A percentile compares a stretch with the other conserved stretches of the same genome.
Evolutionary conservation across 148 eudicot genomes (phyloP).

Genomic region (Hydrangea macrophylla): DNA sequence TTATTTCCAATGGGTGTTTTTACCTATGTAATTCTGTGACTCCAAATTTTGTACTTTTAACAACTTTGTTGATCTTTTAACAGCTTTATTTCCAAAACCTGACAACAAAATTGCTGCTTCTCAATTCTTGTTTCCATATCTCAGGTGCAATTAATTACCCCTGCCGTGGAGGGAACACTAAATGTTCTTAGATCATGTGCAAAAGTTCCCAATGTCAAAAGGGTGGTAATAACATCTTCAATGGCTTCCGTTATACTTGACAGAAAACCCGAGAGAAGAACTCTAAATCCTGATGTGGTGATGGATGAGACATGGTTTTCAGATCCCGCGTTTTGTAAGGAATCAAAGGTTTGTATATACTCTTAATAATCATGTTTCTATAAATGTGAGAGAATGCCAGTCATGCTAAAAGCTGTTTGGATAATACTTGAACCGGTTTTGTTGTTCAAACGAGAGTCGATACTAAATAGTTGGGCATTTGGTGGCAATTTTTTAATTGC

Average conservation of each 20-base stretch:
- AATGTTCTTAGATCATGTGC: slow-evolving; percentile 23
- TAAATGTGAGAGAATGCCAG: too few species aligned
- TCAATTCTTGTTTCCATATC: slow-evolving; percentile 2
- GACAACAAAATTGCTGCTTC: too few species aligned
- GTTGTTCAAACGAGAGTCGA: too few species aligned
- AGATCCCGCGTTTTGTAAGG: slow-evolving; percentile 16
- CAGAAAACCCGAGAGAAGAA: slow-evolving; percentile 9
- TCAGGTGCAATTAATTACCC: slow-evolving; percentile 24
- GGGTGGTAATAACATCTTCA: slow-evolving; percentile 26
- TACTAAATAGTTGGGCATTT: too few species aligned
- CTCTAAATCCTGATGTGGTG: slow-evolving; percentile 15
- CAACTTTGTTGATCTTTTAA: too few species aligned
- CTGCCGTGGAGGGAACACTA: slow-evolving; percentile 23
- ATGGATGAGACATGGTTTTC: slow-evolving; percentile 28
- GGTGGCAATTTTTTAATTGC: too few species aligned
- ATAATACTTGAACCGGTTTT: too few species aligned
- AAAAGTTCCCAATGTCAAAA: slow-evolving; percentile 20
- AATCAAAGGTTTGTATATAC: slow-evolving; percentile 10
- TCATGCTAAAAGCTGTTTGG: too few species aligned
- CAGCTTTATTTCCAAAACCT: too few species aligned
- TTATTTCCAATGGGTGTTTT: too few species aligned
- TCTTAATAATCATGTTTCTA: background rate
- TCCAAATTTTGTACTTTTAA: too few species aligned
- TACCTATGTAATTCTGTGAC: too few species aligned
- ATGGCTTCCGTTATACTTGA: slow-evolving; percentile 13